These are phyloP conservation scores for Adenanthera pavonina DNA, from an alignment of 306 rosid species.

Conservation along the genomic window DNA sequence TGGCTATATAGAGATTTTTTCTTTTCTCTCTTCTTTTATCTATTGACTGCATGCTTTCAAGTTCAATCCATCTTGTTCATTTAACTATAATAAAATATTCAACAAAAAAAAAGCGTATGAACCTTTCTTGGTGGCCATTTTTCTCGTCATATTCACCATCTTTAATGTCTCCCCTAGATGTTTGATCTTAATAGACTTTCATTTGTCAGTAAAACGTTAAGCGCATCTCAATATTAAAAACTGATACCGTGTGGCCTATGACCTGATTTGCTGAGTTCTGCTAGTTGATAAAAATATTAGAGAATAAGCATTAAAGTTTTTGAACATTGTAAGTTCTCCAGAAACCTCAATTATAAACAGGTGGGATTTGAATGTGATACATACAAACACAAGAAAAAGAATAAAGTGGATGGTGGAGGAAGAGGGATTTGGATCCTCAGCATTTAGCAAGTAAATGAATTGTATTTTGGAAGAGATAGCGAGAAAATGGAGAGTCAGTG, in stretches of 20 bases:
- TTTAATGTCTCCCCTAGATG: constrained; percentile 15
- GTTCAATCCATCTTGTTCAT: constrained; percentile 33
- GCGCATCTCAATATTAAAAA: background rate
- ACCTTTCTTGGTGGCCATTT: background rate
- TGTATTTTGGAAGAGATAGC: too few relatives aligned
- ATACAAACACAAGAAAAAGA: background rate
- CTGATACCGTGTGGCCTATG: background rate
- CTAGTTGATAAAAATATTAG: background rate
- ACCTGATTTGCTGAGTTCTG: background rate
- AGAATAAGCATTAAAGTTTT: background rate
- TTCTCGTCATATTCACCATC: background rate
- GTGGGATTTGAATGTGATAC: background rate
- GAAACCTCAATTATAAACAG: background rate
- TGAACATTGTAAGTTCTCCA: background rate
- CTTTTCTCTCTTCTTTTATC: background rate
- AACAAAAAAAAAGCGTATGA: background rate
- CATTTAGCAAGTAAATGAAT: background rate
- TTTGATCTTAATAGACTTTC: constrained; percentile 1
- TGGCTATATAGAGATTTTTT: constrained; percentile 20
- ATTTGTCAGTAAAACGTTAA: background rate
- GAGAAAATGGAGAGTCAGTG: background rate
- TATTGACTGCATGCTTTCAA: constrained; percentile 29
- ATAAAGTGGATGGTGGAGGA: background rate
- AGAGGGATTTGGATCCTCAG: background rate
- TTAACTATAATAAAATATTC: constrained; percentile 23